Conservation (phyloP, 768 basidiomycete genomes). For the Suillus subluteus region DNA sequence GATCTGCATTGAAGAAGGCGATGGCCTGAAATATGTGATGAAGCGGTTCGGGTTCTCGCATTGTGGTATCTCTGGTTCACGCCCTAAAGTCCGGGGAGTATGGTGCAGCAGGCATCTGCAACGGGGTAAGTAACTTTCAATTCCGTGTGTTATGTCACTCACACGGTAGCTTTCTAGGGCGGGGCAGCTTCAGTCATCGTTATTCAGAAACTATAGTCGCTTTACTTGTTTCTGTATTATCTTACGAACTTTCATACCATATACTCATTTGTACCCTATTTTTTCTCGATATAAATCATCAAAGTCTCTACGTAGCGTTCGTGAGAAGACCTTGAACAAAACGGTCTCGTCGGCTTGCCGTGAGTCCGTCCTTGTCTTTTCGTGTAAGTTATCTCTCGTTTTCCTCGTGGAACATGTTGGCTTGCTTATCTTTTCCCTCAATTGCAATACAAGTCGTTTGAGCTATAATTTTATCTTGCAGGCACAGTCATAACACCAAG, state of each 20-base stretch:
- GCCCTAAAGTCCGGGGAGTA: slow-evolving; percentile 92
- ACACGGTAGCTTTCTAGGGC: slow-evolving; percentile 53
- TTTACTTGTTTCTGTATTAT: slow-evolving; percentile 9
- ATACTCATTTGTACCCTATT: slow-evolving; percentile 17
- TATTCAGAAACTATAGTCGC: slow-evolving; percentile 77
- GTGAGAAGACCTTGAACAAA: slow-evolving; percentile 15
- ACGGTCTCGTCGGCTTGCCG: slow-evolving; percentile 3
- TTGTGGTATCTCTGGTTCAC: slow-evolving; percentile 91
- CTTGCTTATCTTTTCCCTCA: slow-evolving; percentile 21
- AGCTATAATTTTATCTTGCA: slow-evolving; percentile 14
- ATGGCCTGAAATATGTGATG: too few relatives aligned
- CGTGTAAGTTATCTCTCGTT: slow-evolving; percentile 2
- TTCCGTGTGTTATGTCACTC: slow-evolving; percentile 18
- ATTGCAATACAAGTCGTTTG: slow-evolving; percentile 1
- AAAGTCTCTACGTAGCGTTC: slow-evolving; percentile 10
- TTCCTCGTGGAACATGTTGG: slow-evolving; percentile 16
- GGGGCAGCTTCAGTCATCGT: slow-evolving; percentile 92
- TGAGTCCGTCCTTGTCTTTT: slow-evolving; percentile 1
- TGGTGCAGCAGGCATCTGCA: slow-evolving; percentile 96
- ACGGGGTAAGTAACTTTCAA: slow-evolving; percentile 68
- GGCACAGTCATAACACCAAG: slow-evolving; percentile 2
- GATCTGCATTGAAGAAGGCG: too few relatives aligned
- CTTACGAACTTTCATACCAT: slow-evolving; percentile 22
- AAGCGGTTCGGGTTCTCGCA: slow-evolving; percentile 77
- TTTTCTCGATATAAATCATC: slow-evolving; percentile 15